Percentiles rank a stretch among this genome's conserved stretches.
These are phyloP conservation scores for Verbascum thapsus DNA, from an alignment of 257 asterid species.

Conservation along the genomic window DNA sequence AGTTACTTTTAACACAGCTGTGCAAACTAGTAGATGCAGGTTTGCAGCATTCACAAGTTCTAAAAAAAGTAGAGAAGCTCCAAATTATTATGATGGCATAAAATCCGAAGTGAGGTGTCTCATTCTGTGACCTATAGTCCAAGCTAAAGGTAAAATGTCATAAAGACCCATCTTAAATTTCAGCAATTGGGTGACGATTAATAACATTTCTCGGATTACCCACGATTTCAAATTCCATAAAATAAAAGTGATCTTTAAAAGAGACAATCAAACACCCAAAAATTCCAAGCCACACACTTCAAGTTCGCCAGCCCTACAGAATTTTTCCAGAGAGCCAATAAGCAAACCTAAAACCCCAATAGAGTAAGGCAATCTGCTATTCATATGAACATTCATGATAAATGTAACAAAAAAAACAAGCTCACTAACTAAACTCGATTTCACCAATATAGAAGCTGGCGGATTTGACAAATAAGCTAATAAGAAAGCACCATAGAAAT, in stretches of 20 bases:
- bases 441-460: neutral
- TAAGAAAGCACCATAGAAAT: neutral
- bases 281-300: neutral
- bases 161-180: neutral
- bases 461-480: neutral
- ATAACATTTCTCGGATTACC: neutral
- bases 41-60: neutral
- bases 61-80: neutral
- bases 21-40: neutral
- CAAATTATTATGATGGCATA: neutral
- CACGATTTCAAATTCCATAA: neutral
- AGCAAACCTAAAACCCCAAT: neutral
- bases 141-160: neutral
- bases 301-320: too few species aligned
- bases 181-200: neutral
- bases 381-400: neutral
- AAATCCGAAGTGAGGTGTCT: neutral
- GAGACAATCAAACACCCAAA: neutral
- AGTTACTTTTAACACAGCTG: neutral
- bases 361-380: neutral
- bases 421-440: neutral
- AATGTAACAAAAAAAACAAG: slow-evolving; percentile 1
- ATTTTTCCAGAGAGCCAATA: neutral
- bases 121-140: neutral
- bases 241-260: neutral